These are phyloP conservation scores for Neonectria ditissima DNA, from an alignment of 2,329 filamentous ascomycete genomes.

Conservation along the genomic window DNA sequence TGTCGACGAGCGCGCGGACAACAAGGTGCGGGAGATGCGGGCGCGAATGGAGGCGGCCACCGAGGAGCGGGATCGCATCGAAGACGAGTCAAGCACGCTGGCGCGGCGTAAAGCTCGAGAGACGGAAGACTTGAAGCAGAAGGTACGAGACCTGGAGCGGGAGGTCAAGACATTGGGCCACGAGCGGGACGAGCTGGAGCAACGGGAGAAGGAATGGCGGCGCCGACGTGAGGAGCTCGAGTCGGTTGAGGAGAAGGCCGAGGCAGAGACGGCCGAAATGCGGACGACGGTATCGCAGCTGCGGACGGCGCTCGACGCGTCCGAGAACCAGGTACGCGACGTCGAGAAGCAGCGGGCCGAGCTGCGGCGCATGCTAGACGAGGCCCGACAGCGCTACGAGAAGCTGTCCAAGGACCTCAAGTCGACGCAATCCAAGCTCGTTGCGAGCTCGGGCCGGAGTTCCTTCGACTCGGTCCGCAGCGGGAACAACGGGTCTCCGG, in stretches of 20 bases:
- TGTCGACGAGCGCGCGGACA: slow-evolving; percentile 84
- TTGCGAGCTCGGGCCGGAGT: slow-evolving; percentile 59
- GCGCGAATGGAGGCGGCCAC: slow-evolving; percentile 88
- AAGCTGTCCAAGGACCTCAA: slow-evolving; percentile 79
- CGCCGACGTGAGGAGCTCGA: slow-evolving; percentile 82
- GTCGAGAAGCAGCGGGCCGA: slow-evolving; percentile 85
- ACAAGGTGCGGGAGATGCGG: slow-evolving; percentile 87
- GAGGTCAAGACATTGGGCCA: slow-evolving; percentile 76
- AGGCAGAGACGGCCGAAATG: slow-evolving; percentile 80
- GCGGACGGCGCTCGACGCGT: slow-evolving; percentile 84
- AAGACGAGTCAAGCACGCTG: slow-evolving; percentile 87
- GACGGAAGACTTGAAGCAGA: slow-evolving; percentile 84
- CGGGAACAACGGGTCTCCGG: slow-evolving; percentile 46
- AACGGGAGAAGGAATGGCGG: slow-evolving; percentile 79
- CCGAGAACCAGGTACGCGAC: slow-evolving; percentile 85
- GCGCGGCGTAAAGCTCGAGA: slow-evolving; percentile 83
- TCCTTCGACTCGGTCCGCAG: slow-evolving; percentile 54
- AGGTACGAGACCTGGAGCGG: slow-evolving; percentile 84
- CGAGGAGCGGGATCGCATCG: slow-evolving; percentile 92
- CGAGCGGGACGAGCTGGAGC: slow-evolving; percentile 83
- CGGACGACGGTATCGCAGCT: slow-evolving; percentile 82
- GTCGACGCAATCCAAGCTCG: slow-evolving; percentile 61
- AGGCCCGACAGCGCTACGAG: slow-evolving; percentile 80
- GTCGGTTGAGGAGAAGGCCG: slow-evolving; percentile 73
- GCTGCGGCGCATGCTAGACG: slow-evolving; percentile 80